These are phyloP conservation scores for Ophiostoma tasmaniense DNA, from an alignment of 2,329 filamentous ascomycete species.

Conservation along the genomic window DNA sequence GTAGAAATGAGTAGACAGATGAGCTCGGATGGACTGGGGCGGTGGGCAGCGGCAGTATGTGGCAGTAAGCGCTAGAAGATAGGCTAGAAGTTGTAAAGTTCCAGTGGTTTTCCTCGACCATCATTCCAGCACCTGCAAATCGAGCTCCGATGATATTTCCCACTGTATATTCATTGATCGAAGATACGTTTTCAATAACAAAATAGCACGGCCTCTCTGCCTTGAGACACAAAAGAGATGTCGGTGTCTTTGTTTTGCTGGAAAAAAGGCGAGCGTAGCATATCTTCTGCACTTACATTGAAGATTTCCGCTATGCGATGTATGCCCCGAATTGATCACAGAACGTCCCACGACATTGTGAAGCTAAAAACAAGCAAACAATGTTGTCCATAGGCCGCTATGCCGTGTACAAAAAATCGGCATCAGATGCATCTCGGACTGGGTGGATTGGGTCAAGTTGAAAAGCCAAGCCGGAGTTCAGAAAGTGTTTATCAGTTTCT, in stretches of 20 bases:
- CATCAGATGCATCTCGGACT: not conserved
- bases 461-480: not conserved
- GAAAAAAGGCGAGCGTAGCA: not conserved
- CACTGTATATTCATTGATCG: no score
- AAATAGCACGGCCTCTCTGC: not conserved
- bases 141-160: not conserved
- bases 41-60: not conserved
- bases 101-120: not conserved
- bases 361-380: not conserved
- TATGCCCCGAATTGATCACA: not conserved
- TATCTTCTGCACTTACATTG: not conserved
- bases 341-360: no score
- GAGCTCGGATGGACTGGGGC: not conserved
- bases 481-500: not conserved
- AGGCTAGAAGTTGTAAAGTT: not conserved
- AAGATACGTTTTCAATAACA: no score
- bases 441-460: not conserved
- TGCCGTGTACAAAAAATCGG: no score
- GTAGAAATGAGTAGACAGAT: not conserved
- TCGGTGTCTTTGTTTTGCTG: not conserved
- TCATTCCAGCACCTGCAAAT: not conserved
- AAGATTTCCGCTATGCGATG: not conserved
- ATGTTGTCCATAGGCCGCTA: not conserved
- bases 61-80: not conserved
- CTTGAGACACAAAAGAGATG: not conserved